Evolutionary conservation across 352 stramenopile species (phyloP).

Genomic region (Globisporangium okanoganense): DNA sequence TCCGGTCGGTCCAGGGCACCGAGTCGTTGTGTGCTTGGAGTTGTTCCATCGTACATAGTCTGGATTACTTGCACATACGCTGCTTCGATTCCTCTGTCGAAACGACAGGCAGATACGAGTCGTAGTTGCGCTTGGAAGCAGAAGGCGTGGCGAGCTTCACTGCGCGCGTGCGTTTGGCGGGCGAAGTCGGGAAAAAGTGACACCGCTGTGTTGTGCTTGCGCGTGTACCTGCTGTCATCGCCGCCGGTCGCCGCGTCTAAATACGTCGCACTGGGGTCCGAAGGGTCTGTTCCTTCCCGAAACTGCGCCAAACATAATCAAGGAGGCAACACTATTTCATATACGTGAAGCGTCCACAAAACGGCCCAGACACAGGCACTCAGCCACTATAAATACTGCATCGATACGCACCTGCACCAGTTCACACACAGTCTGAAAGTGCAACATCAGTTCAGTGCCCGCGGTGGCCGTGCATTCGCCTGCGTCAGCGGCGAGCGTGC

Average conservation of each 20-base stretch:
- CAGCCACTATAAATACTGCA: not conserved
- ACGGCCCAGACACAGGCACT: not conserved
- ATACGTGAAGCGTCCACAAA: not conserved
- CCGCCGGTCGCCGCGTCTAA: not conserved
- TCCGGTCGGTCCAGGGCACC: not conserved
- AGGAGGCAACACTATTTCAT: not conserved
- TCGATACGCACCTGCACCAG: not conserved
- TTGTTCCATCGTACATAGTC: constrained; percentile 11
- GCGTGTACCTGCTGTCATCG: not conserved
- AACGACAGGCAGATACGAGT: not conserved
- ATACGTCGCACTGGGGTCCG: not conserved
- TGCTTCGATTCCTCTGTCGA: not conserved
- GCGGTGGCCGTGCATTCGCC: not conserved
- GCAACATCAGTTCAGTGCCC: not conserved
- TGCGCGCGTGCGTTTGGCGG: not conserved
- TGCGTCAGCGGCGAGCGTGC: not conserved
- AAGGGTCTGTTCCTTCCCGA: not conserved
- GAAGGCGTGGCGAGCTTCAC: not conserved
- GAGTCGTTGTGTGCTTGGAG: not conserved
- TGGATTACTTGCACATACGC: not conserved
- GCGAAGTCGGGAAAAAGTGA: not conserved
- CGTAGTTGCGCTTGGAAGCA: not conserved
- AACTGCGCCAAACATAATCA: not conserved
- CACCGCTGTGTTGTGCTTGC: not conserved
- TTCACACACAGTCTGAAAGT: not conserved